phyloP scores from a whole-genome alignment of 305 asterid genomes.

The Rubia balearica region DNA sequence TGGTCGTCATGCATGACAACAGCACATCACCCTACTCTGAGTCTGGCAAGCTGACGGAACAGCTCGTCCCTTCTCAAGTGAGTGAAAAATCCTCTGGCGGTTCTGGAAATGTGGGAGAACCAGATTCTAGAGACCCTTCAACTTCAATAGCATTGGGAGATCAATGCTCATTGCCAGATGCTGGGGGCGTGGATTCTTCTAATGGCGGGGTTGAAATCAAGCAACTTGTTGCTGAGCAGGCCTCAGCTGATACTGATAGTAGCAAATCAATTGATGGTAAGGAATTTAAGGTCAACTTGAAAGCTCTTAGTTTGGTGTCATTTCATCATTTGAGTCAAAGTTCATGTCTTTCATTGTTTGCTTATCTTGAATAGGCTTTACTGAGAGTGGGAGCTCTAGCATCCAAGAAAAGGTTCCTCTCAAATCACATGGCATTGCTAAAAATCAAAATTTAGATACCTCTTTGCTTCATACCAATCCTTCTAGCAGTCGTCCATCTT shows the following conservation, averaged over 20 bases:
- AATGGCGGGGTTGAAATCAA: constrained; percentile 41
- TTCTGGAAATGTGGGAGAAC: constrained; percentile 27
- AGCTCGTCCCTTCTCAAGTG: constrained; percentile 30
- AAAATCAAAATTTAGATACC: constrained; percentile 47
- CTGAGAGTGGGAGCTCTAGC: constrained; percentile 38
- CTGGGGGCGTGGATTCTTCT: constrained; percentile 42
- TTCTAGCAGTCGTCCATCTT: constrained; percentile 58
- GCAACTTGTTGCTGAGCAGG: constrained; percentile 26
- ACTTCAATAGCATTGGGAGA: constrained; percentile 34
- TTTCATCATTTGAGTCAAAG: constrained; percentile 9
- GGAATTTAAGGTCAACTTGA: constrained; percentile 30
- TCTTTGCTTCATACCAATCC: constrained; percentile 45
- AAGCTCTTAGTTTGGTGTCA: constrained; percentile 15
- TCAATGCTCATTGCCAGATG: constrained; percentile 48
- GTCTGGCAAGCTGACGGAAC: constrained; percentile 33
- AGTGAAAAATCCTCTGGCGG: constrained; percentile 24
- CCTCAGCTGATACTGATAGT: constrained; percentile 34
- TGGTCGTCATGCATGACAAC: constrained; percentile 28
- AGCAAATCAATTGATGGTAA: constrained; percentile 40
- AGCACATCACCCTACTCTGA: constrained; percentile 28
- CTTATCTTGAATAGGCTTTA: constrained; percentile 33
- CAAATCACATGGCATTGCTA: constrained; percentile 42
- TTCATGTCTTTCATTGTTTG: constrained; percentile 24
- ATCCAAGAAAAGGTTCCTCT: constrained; percentile 37
- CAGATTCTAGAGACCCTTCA: constrained; percentile 27